Base-by-base conservation (phyloP, 2,329 filamentous ascomycete genomes). In the Stagonosporopsis cucurbitacearum region DNA sequence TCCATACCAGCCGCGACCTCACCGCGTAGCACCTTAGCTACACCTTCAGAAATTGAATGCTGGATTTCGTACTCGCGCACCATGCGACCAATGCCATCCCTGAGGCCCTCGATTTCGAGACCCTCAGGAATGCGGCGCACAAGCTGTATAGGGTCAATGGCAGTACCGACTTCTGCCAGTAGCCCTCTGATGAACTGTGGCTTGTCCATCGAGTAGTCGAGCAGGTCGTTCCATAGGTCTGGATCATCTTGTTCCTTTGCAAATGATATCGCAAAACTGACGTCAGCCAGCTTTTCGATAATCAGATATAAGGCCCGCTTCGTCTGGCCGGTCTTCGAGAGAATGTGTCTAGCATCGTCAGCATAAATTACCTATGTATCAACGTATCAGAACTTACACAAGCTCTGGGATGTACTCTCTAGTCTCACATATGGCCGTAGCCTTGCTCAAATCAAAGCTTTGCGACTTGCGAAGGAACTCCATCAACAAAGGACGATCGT, bases 141-240 rank as follows among this genome's bases (percentile, higher is more conserved):
- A 3, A 99, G 85, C 15, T 89, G 90, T 59, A 98, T 94, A 0
- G 95, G 95, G 68, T 98, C 88, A 68, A 99, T 95, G 1, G 92
- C 87, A 0, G 93, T 98, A 32, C 95, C 95, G 1, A 96, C 94
- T 77, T 98, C 92, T 68, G 96, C 92, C 0, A 99, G 85, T 3
- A 99, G 80, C 0, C 91, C 93, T 12, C 91, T 88, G 64, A 99
- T 98, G 77, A 99, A 99, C 36, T 86, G 86, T 0, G 95, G 95
- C 71, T 97, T 96, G 77, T 97, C 92, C 95, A 99, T 98, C 58
- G 90, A 94, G 75, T 98, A 98, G 65, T 94, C 87, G 6, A 99
- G 84, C 7, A 99, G 82, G 69, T 98, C 93, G 62, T 96, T 90
- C 95, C 95, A 99, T 0, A 99, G 82, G 65, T 97, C 93, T 0